Conservation (phyloP, 768 basidiomycete genomes). For the Terana coerulea region DNA sequence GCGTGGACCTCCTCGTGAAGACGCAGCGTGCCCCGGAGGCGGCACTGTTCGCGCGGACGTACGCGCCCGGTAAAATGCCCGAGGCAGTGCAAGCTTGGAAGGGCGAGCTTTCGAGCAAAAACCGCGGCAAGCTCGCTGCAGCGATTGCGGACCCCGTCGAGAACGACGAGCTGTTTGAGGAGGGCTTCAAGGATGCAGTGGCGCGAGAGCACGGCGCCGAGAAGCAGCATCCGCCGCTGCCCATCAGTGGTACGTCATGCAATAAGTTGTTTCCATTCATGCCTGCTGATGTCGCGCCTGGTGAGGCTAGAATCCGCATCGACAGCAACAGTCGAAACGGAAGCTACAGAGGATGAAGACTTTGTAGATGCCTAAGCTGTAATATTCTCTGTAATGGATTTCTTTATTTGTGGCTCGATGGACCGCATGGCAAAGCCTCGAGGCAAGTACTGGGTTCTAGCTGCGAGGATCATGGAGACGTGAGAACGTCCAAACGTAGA, state of each 20-base stretch:
- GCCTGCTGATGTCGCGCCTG: not conserved
- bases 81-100: constrained; percentile 80
- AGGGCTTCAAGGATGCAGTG: constrained; percentile 49
- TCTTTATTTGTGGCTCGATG: not conserved
- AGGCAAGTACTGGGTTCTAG: too few species aligned
- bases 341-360: constrained; percentile 9
- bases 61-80: constrained; percentile 74
- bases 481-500: too few species aligned
- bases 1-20: constrained; percentile 80
- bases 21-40: constrained; percentile 91
- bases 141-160: constrained; percentile 72
- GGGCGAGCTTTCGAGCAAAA: constrained; percentile 60
- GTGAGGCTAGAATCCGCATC: constrained; percentile 4
- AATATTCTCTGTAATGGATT: constrained; percentile 5
- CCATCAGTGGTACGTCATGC: constrained; percentile 6
- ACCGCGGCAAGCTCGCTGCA: constrained; percentile 73
- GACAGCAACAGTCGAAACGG: not conserved
- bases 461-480: too few species aligned
- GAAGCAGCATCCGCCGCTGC: constrained; percentile 6
- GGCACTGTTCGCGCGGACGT: constrained; percentile 93
- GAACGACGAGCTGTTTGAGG: constrained; percentile 73
- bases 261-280: not conserved
- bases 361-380: constrained; percentile 8
- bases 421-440: not conserved
- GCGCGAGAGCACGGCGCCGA: constrained; percentile 28